phyloP scores from a whole-genome alignment of 1,139 yeast genomes.

The Sugiyamaella japonica region DNA sequence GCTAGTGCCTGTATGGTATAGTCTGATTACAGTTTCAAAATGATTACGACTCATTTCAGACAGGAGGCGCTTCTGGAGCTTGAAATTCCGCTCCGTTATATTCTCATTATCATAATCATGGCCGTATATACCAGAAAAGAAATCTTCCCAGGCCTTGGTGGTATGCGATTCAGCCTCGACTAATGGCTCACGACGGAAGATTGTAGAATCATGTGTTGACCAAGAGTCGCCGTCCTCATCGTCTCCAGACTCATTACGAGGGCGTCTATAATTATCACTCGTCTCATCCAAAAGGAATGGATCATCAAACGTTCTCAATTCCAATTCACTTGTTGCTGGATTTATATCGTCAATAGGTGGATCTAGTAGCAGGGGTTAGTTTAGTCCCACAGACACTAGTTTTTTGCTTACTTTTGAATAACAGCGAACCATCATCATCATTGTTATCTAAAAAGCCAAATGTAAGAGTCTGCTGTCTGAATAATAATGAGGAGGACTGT shows the following conservation, averaged over 20 bases:
- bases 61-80: conserved; percentile 11
- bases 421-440: neutral
- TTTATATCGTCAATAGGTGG: neutral
- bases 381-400: neutral
- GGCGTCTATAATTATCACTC: no score
- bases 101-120: neutral
- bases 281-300: conserved; percentile 4
- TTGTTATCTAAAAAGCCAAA: neutral
- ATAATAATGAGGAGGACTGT: conserved; percentile 1
- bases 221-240: neutral
- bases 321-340: neutral
- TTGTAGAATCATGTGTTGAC: neutral
- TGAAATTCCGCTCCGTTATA: conserved; percentile 4
- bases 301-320: neutral
- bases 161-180: neutral
- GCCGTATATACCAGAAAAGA: neutral
- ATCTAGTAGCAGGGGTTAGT: neutral
- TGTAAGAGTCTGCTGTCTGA: neutral
- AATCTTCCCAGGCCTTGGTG: conserved; percentile 8
- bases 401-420: conserved; percentile 2
- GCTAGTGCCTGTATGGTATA: neutral
- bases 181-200: neutral
- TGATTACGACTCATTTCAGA: conserved; percentile 12
- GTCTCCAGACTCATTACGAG: neutral
- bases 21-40: conserved; percentile 12